Base-by-base conservation (phyloP, 2,329 filamentous ascomycete genomes). In the Coniella lustricola region DNA sequence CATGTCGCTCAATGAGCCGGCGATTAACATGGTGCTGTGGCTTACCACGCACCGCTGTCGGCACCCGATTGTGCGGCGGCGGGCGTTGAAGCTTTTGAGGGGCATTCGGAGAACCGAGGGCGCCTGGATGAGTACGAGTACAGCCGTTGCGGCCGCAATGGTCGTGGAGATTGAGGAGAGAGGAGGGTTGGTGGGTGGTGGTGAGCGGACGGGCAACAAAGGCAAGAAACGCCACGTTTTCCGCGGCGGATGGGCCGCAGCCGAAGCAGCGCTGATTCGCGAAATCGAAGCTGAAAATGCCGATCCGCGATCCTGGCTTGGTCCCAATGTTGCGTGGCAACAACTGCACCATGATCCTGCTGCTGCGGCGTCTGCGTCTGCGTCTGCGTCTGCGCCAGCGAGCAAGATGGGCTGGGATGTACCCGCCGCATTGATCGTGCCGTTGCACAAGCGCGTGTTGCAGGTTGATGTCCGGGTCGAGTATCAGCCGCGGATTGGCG, bases 41-140 rank as follows among this genome's bases (percentile, higher is more conserved):
- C 35, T 64, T 33, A 49, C 53, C 1, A 50, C 48, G 0, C 55
- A 57, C 4, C 57, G 62, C 2, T 67, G 64, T 16, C 59, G 64
- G 0, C 64, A 67, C 47, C 60, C 62, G 0, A 43, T 56, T 21
- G 39, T 64, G 1, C 57, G 64, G 2, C 54, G 61, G 13, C 53
- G 58, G 3, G 59, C 57, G 1, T 42, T 65, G 5, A 34, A 43
- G 3, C 52, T 65, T 3, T 41, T 66, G 5, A 37, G 48, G 13
- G 49, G 46, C 18, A 44, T 59, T 16, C 62, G 60, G n/a, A 48
- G 64, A 16, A 62, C 63, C 13, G 64, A 65, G 29, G 64, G 62
- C 2, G 55, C 60, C 49, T 66, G 63, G 64, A 56, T 57, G 47
- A 65, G 64, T 39, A 54, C 56, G n/a, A 59, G 56, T 2, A 55